These are phyloP conservation scores for Sclerotinia glacialis DNA, from an alignment of 2,329 filamentous ascomycete species.

Conservation along the genomic window DNA sequence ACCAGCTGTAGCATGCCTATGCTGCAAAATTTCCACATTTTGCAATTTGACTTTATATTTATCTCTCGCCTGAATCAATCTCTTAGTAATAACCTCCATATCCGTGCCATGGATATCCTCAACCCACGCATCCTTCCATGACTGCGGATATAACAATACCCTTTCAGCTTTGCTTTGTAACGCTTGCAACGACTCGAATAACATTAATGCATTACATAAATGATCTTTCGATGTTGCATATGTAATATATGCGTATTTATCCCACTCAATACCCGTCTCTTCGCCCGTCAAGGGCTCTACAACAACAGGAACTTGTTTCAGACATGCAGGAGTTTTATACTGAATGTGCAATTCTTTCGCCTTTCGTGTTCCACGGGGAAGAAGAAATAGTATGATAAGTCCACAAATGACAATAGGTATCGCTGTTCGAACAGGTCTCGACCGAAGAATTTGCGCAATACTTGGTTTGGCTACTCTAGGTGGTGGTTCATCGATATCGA, in stretches of 20 bases:
- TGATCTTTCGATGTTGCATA: conserved; percentile 50
- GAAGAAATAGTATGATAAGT: conserved; percentile 12
- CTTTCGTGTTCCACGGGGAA: conserved; percentile 11
- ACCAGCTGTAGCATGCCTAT: conserved; percentile 42
- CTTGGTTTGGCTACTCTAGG: conserved; percentile 34
- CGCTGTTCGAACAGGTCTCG: conserved; percentile 40
- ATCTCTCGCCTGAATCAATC: conserved; percentile 41
- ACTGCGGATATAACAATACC: conserved; percentile 47
- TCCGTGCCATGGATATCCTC: conserved; percentile 41
- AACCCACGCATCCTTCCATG: conserved; percentile 26
- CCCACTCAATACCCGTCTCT: conserved; percentile 42
- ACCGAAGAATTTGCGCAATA: conserved; percentile 41
- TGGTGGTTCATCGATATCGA: conserved; percentile 18
- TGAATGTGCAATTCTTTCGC: conserved; percentile 11
- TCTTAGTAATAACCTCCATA: conserved; percentile 42
- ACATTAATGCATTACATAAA: conserved; percentile 51
- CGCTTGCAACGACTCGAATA: conserved; percentile 47
- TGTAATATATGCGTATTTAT: conserved; percentile 48
- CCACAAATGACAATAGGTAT: conserved; percentile 21
- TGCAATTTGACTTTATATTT: conserved; percentile 46
- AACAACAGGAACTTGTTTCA: conserved; percentile 18
- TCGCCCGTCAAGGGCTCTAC: conserved; percentile 16
- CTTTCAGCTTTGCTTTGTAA: conserved; percentile 46
- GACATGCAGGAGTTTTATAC: conserved; percentile 18
- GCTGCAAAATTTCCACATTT: conserved; percentile 44